Evolutionary conservation across 306 rosid genomes (phyloP), one percentile per base, ranked within the genome.

Genomic region (Casuarina cunninghamiana): DNA sequence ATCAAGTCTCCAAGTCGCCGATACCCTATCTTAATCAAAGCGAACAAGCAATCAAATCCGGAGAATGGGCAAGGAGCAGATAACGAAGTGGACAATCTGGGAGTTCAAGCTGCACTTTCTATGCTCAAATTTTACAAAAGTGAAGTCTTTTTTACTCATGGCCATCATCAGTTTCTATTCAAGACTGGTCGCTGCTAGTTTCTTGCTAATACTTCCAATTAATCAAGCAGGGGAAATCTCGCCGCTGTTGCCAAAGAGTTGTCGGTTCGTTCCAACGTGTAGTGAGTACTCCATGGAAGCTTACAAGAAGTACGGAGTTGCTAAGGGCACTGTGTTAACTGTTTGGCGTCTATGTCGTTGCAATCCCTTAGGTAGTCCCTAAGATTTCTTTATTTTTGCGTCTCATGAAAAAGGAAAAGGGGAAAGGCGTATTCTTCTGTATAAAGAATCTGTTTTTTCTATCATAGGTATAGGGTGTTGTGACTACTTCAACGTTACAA

Each of bases 271-370:
- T 53, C 98, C 98, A 45, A 86, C 91, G 2, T 94, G 98, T 74
- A 94, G 98, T 69, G 97, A 92, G 90, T 94, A 94, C 83, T 90
- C 96, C 53, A 94, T 94, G 97, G 87, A 89, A 84, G 98, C 98
- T 77, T 94, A 92, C 89, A 89, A 92, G 91, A 90, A 84, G 71
- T 90, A 94, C 68, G 98, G 98, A 53, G 67, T 88, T 74, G 79
- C 76, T 50, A 92, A 89, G 87, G 98, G 98, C 42, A 84, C 93
- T 0, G 61, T 87, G 71, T 84, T 94, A 90, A 92, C 97, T 35
- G 81, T 89, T 26, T 94, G 95, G 90, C 97, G 98, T 41, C 63
- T 92, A 17, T 92, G 97, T 78, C 95, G 98, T 51, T 92, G 98
- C 78, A 94, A 94, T 86, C 98, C 98, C 19, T 87, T 94, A 72